Conservation (phyloP, 495 filamentous ascomycete genomes). For the Penicillium turbatum region DNA sequence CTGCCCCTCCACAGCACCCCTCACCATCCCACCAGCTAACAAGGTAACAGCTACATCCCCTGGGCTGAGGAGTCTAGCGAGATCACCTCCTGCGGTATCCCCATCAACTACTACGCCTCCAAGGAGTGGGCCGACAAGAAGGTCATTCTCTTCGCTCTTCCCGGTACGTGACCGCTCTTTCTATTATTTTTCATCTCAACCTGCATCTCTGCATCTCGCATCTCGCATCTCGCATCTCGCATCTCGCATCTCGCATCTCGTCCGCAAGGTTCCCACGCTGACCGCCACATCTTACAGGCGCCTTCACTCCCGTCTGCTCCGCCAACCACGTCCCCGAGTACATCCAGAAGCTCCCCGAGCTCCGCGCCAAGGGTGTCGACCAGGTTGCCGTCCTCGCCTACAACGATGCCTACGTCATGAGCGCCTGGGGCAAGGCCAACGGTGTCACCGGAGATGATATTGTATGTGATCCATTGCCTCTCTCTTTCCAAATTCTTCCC, state of each 20-base stretch:
- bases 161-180: constrained; percentile 50
- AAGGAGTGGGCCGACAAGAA: constrained; percentile 86
- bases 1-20: constrained; percentile 15
- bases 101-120: constrained; percentile 75
- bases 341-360: constrained; percentile 64
- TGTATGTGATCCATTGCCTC: constrained; percentile 42
- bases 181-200: neutral
- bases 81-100: constrained; percentile 72
- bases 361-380: constrained; percentile 84
- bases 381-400: constrained; percentile 77
- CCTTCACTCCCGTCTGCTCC: constrained; percentile 94
- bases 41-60: constrained; percentile 58
- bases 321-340: constrained; percentile 83
- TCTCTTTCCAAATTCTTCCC: neutral
- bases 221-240: neutral
- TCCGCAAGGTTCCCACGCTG: constrained; percentile 18
- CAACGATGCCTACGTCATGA: constrained; percentile 93
- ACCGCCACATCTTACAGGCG: constrained; percentile 45
- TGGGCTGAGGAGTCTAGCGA: constrained; percentile 58
- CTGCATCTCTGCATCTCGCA: neutral
- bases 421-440: constrained; percentile 95
- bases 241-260: no score
- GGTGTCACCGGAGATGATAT: constrained; percentile 73
- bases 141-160: constrained; percentile 84
- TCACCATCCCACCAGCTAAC: constrained; percentile 4